Percentiles rank a stretch among this genome's conserved stretches.
Conservation (phyloP, 352 stramenopile genomes). For the Phytophthora cryptogea region DNA sequence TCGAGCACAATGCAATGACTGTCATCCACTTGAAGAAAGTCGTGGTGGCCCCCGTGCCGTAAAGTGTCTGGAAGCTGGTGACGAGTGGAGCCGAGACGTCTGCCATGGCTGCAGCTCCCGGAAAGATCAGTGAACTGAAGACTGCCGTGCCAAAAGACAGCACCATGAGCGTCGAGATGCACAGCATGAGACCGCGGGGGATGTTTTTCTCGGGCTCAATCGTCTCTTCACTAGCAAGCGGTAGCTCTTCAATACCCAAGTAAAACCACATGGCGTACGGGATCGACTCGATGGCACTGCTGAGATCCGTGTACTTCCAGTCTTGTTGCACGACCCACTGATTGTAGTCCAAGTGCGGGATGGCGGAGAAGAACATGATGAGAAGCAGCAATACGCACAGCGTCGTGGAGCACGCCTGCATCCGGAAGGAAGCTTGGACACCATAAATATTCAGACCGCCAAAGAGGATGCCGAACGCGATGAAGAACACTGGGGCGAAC, state of each 20-base stretch:
- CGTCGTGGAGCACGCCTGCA: constrained; percentile 54
- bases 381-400: constrained; percentile 51
- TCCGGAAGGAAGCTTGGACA: constrained; percentile 60
- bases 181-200: constrained; percentile 44
- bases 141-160: constrained; percentile 55
- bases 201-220: constrained; percentile 34
- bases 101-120: constrained; percentile 44
- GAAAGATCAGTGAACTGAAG: constrained; percentile 60
- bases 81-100: constrained; percentile 53
- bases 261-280: constrained; percentile 75
- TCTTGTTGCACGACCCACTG: constrained; percentile 54
- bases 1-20: constrained; percentile 54
- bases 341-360: constrained; percentile 56
- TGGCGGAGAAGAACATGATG: constrained; percentile 59
- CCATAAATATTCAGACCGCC: constrained; percentile 54
- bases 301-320: constrained; percentile 54
- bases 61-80: constrained; percentile 40
- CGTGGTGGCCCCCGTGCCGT: constrained; percentile 55
- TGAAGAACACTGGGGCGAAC: constrained; percentile 50
- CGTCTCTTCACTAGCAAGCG: constrained; percentile 30
- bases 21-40: constrained; percentile 67
- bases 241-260: constrained; percentile 30
- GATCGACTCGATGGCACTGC: constrained; percentile 55
- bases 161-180: constrained; percentile 56
- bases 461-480: constrained; percentile 57